Base-by-base conservation (phyloP, 2,329 filamentous ascomycete species). In the Botryotinia calthae region DNA sequence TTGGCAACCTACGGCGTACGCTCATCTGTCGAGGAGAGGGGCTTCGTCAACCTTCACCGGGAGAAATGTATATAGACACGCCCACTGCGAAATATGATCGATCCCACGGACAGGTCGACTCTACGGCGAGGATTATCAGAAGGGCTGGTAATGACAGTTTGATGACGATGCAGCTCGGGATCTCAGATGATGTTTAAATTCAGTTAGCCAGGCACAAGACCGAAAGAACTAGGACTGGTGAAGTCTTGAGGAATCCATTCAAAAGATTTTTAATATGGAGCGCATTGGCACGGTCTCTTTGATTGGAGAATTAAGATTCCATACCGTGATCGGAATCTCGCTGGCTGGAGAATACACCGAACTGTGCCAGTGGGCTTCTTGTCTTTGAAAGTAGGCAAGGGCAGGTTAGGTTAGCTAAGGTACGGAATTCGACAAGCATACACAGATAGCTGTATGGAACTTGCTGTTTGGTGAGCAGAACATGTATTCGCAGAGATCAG, bases 121-220 rank as follows among this genome's bases (percentile, higher is more conserved):
- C 54, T 61, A 66, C 63, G 44, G 37, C 63, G 63, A 66, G 63
- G 44, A 66, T 37, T 46, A 46, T 54, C 22, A 37, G 46, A 66
- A 51, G 46, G 64, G 64, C 64, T 66, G 64, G 64, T n/a, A 37
- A 37, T 66, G 64, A 34, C 25, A 37, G n/a, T n/a, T 51, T 34
- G 31, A 25, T n/a, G 64, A 66, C 54, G 64, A 66, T 54, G 46
- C 64, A 66, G 46, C 46, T 66, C 34, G 64, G 64, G 22, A 66
- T 66, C 46, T 66, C 46, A 51, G 31, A 66, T 37, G 46, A 54
- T 67, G 64, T 28, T 66, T 54, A 31, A 42, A 56, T 42, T 9
- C 25, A 54, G 34, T 56, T 67, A 67, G 64, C 64, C 48, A 67
- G 64, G 48, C 34, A 67, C 48, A 56, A 42, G 4, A n/a, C 48